phyloP scores from a whole-genome alignment of 192 early-diverging fungal genomes.

The Podila epicladia region DNA sequence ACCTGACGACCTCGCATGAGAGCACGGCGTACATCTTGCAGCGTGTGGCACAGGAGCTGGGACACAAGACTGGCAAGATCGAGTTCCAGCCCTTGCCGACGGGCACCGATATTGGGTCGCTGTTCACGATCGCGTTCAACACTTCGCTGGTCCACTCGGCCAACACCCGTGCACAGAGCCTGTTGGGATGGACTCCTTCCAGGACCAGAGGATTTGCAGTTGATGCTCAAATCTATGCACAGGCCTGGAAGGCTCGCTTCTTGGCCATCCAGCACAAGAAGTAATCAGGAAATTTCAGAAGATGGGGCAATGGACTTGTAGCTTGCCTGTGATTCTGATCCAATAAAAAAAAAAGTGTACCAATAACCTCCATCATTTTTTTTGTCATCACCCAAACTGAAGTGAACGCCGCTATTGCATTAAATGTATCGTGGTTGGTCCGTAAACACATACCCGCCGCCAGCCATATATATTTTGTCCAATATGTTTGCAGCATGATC shows the following conservation, averaged over 20 bases:
- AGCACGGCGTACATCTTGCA: conserved; percentile 25
- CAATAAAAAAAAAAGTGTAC: no score
- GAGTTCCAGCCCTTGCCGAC: conserved; percentile 10
- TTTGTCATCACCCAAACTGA: no score
- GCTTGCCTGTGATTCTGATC: no score
- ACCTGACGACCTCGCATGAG: conserved; percentile 37
- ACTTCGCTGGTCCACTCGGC: background rate
- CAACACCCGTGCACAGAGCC: conserved; percentile 14
- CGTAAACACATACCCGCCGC: no score
- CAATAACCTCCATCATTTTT: no score
- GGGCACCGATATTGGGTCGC: background rate
- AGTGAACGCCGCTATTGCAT: no score
- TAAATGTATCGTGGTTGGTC: no score
- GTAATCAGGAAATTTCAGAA: background rate
- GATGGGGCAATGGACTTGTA: no score
- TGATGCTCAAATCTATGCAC: conserved; percentile 14
- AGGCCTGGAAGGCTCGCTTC: conserved; percentile 11
- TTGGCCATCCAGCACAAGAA: conserved; percentile 4
- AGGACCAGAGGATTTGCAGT: conserved; percentile 14
- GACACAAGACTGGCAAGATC: conserved; percentile 15
- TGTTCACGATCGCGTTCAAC: conserved; percentile 27
- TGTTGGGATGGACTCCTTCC: conserved; percentile 37
- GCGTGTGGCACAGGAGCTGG: conserved; percentile 27
- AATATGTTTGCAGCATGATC: no score
- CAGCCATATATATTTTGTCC: no score